Conservation (phyloP, 2,329 filamentous ascomycete genomes). For the Orbilia quercus region DNA sequence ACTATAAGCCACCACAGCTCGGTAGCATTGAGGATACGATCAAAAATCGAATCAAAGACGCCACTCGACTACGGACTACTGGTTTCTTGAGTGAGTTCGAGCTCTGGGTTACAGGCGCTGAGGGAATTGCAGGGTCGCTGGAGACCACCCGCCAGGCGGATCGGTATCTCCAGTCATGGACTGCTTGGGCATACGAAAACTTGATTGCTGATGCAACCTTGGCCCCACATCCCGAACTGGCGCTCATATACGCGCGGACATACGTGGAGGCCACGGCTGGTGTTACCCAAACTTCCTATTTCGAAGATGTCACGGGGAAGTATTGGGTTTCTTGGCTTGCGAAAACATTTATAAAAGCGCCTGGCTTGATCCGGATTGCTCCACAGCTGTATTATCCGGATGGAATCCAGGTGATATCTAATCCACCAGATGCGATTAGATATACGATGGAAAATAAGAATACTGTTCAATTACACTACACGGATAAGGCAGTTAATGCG, state of each 20-base stretch:
- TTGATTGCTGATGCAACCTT: constrained; percentile 19
- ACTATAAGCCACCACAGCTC: constrained; percentile 51
- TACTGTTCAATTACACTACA: constrained; percentile 48
- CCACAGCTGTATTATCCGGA: constrained; percentile 51
- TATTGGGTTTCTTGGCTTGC: constrained; percentile 53
- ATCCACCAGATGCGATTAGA: constrained; percentile 36
- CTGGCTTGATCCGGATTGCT: constrained; percentile 42
- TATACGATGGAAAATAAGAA: constrained; percentile 52
- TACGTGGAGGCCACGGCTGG: constrained; percentile 51
- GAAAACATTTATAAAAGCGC: constrained; percentile 42
- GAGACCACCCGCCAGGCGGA: constrained; percentile 43
- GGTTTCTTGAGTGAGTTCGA: constrained; percentile 51
- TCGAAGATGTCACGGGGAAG: constrained; percentile 52
- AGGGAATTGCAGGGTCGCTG: constrained; percentile 17
- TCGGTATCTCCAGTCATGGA: constrained; percentile 53
- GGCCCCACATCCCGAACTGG: constrained; percentile 24
- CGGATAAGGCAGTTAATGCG: constrained; percentile 33
- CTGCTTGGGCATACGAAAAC: constrained; percentile 53
- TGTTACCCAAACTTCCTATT: constrained; percentile 41
- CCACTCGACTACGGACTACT: constrained; percentile 35
- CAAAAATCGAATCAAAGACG: constrained; percentile 52
- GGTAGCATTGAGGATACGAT: constrained; percentile 46
- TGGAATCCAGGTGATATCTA: constrained; percentile 47
- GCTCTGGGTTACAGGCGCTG: constrained; percentile 23
- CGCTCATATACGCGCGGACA: constrained; percentile 40